phyloP scores from a whole-genome alignment of 345 rosid species.

The Aurinia saxatilis region DNA sequence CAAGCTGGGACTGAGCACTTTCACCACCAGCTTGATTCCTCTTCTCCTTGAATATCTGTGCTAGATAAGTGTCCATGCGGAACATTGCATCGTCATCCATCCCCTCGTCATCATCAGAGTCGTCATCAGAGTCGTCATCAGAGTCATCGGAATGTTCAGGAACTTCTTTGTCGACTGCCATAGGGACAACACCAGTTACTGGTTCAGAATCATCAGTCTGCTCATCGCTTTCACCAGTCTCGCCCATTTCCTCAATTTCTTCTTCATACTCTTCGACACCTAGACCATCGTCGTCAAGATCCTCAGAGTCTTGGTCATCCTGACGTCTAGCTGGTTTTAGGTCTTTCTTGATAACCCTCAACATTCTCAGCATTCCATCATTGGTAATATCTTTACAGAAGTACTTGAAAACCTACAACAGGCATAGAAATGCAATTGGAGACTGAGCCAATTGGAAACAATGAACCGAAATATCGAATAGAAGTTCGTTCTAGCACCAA shows the following conservation, averaged over 20 bases:
- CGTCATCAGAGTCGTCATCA: slow-evolving; percentile 83
- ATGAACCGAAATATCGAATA: not conserved
- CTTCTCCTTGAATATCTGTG: slow-evolving; percentile 81
- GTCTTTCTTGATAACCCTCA: slow-evolving; percentile 83
- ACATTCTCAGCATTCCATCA: slow-evolving; percentile 76
- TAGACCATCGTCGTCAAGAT: slow-evolving; percentile 53
- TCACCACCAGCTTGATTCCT: slow-evolving; percentile 82
- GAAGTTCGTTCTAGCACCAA: not conserved
- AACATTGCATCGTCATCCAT: slow-evolving; percentile 99
- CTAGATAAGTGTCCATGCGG: slow-evolving; percentile 88
- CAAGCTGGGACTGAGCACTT: slow-evolving; percentile 91
- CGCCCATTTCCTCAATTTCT: slow-evolving; percentile 65
- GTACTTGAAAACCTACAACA: slow-evolving; percentile 69
- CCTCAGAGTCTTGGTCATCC: slow-evolving; percentile 44
- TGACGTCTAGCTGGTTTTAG: slow-evolving; percentile 84
- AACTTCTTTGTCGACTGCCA: slow-evolving; percentile 38
- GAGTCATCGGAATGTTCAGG: slow-evolving; percentile 69
- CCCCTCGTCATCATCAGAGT: slow-evolving; percentile 79
- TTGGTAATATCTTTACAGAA: slow-evolving; percentile 69
- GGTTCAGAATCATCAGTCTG: slow-evolving; percentile 78
- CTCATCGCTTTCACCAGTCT: slow-evolving; percentile 68
- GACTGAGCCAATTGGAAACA: not conserved
- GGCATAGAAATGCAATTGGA: not conserved
- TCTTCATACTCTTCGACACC: slow-evolving; percentile 87
- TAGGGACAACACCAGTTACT: slow-evolving; percentile 32